Conservation (phyloP, 2,329 filamentous ascomycete genomes). For the Colletotrichum australisinense region DNA sequence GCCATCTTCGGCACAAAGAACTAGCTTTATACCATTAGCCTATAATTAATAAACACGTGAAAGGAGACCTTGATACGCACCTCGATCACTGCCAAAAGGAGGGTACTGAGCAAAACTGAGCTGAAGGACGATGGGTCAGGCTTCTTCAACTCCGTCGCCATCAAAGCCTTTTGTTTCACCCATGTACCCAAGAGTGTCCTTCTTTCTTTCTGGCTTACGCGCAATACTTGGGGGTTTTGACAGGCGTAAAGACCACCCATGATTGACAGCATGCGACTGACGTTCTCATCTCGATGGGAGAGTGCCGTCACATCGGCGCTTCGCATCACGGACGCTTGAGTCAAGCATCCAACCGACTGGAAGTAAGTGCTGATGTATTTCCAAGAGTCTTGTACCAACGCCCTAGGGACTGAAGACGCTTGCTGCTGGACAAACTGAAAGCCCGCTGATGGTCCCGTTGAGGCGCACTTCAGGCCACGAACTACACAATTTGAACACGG, state of each 20-base stretch:
- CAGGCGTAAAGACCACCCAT: conserved; percentile 16
- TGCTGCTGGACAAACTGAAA: conserved; percentile 10
- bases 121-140: neutral
- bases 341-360: neutral
- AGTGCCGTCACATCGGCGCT: conserved; percentile 1
- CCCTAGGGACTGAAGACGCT: neutral
- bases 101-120: neutral
- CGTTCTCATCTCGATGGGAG: conserved; percentile 3
- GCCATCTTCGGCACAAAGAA: neutral
- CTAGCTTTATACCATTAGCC: neutral
- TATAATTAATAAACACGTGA: no score
- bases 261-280: conserved; percentile 17
- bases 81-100: conserved; percentile 3
- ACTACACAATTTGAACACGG: conserved; percentile 9
- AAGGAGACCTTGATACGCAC: neutral
- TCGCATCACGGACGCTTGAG: neutral
- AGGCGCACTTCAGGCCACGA: neutral
- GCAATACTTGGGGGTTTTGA: neutral
- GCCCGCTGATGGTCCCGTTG: neutral
- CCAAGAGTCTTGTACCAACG: conserved; percentile 5
- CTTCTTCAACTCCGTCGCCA: neutral
- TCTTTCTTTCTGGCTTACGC: neutral
- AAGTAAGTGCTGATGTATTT: conserved; percentile 18
- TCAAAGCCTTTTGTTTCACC: neutral
- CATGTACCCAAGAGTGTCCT: neutral